These are phyloP conservation scores for Talaromyces verruculosus DNA, from an alignment of 2,329 filamentous ascomycete genomes.

Conservation along the genomic window DNA sequence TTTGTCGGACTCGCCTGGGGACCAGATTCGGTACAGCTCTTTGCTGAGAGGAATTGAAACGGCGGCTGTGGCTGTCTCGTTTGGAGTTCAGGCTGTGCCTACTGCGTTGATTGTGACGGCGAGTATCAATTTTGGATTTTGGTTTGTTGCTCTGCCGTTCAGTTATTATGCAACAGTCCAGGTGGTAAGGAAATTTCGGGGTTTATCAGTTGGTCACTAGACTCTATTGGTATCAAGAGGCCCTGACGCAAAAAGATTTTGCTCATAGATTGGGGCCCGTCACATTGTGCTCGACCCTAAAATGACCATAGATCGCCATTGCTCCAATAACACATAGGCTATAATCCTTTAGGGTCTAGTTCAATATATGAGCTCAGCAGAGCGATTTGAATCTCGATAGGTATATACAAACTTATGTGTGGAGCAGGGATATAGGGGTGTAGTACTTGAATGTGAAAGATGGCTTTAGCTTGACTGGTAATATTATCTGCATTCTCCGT, in stretches of 20 bases:
- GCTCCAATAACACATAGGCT: too few species aligned
- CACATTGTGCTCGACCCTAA: too few species aligned
- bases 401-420: too few species aligned
- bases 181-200: slow-evolving; percentile 43
- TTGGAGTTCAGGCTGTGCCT: slow-evolving; percentile 48
- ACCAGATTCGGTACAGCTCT: slow-evolving; percentile 50
- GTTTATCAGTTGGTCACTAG: background rate
- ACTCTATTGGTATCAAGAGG: background rate
- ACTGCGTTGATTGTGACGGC: slow-evolving; percentile 47
- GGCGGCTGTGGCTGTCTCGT: slow-evolving; percentile 44
- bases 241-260: background rate
- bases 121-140: slow-evolving; percentile 46
- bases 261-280: too few species aligned
- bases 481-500: too few species aligned
- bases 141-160: slow-evolving; percentile 46
- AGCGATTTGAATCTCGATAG: too few species aligned
- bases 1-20: slow-evolving; percentile 46
- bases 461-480: too few species aligned
- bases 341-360: too few species aligned
- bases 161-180: slow-evolving; percentile 48
- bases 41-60: slow-evolving; percentile 47
- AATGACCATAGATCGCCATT: too few species aligned
- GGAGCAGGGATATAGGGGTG: too few species aligned
- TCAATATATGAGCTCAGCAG: too few species aligned
- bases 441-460: too few species aligned